These are phyloP conservation scores for Sporothrix euskadiensis DNA, from an alignment of 2,329 filamentous ascomycete species.

Conservation along the genomic window DNA sequence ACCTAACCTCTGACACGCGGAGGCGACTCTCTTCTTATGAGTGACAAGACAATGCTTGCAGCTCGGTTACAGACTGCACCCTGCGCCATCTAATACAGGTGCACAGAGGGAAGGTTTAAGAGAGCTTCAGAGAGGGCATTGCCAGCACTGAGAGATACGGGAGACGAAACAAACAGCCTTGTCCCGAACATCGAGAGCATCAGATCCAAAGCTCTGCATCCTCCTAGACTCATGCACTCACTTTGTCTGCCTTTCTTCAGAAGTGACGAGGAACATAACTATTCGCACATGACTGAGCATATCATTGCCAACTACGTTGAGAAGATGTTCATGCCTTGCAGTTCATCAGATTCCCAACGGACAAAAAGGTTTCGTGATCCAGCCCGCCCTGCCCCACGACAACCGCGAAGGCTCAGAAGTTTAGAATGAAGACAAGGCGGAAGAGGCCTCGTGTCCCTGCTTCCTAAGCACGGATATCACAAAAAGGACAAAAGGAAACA, in stretches of 20 bases:
- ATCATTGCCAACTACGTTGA: neutral
- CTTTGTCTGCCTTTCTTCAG: neutral
- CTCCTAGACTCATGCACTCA: neutral
- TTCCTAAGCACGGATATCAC: neutral
- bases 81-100: neutral
- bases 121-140: neutral
- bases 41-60: neutral
- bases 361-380: neutral
- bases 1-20: neutral
- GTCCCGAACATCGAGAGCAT: neutral
- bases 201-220: neutral
- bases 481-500: constrained; percentile 10
- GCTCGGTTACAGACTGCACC: neutral
- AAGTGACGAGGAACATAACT: neutral
- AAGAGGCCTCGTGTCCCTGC: neutral
- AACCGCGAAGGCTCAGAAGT: neutral
- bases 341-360: neutral
- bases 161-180: neutral
- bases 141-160: neutral
- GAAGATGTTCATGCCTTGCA: neutral
- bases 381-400: neutral
- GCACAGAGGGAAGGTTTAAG: neutral
- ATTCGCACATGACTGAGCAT: neutral
- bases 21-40: neutral
- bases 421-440: neutral